These are phyloP conservation scores for Globisporangium spiculum DNA, from an alignment of 352 stramenopile genomes.

Conservation along the genomic window DNA sequence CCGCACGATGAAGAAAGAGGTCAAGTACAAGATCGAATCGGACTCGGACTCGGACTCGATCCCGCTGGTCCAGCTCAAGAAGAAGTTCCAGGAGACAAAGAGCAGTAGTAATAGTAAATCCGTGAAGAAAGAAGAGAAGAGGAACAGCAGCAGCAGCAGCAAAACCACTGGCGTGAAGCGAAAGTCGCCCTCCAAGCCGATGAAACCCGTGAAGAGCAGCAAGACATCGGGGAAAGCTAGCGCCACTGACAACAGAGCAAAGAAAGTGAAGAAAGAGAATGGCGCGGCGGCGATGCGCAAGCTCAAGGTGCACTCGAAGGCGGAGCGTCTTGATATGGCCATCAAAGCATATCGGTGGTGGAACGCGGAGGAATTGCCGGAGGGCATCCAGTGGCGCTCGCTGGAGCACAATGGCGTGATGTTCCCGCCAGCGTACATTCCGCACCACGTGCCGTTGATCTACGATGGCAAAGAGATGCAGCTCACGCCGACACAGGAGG, in stretches of 20 bases:
- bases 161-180: constrained; percentile 44
- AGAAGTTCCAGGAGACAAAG: constrained; percentile 22
- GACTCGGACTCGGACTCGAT: constrained; percentile 80
- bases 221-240: constrained; percentile 48
- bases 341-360: constrained; percentile 99
- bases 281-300: constrained; percentile 56
- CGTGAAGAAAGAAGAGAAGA: constrained; percentile 44
- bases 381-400: constrained; percentile 97
- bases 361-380: constrained; percentile 93
- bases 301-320: constrained; percentile 93
- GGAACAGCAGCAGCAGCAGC: not conserved
- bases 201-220: constrained; percentile 35
- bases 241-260: constrained; percentile 31
- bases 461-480: constrained; percentile 94
- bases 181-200: constrained; percentile 32
- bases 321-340: constrained; percentile 93
- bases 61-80: constrained; percentile 83
- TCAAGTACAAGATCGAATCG: constrained; percentile 31
- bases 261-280: constrained; percentile 47
- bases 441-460: constrained; percentile 94
- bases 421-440: constrained; percentile 95
- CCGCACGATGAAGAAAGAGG: constrained; percentile 21
- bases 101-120: constrained; percentile 24
- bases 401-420: constrained; percentile 99
- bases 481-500: constrained; percentile 94